Conservation (phyloP, 257 asterid species). For the Osmanthus fragrans region DNA sequence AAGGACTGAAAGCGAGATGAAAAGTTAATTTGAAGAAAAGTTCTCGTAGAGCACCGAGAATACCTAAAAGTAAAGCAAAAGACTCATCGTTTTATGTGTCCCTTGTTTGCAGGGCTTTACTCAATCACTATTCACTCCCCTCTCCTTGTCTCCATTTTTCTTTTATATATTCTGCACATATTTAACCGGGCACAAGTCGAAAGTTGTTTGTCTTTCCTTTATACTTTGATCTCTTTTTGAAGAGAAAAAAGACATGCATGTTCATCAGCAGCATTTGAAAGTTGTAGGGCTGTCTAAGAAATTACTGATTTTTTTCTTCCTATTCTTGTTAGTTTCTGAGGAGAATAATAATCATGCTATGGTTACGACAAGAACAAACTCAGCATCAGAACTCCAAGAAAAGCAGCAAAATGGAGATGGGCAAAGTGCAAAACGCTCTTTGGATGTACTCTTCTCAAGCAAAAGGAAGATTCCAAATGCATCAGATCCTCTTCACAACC, state of each 20-base stretch:
- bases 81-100: slow-evolving; percentile 39
- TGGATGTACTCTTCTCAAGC: slow-evolving; percentile 28
- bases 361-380: slow-evolving; percentile 4
- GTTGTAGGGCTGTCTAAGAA: slow-evolving; percentile 18
- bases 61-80: slow-evolving; percentile 22
- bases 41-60: slow-evolving; percentile 37
- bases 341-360: slow-evolving; percentile 16
- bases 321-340: slow-evolving; percentile 24
- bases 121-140: slow-evolving; percentile 5
- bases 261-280: slow-evolving; percentile 3
- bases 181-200: not conserved
- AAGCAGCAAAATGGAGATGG: slow-evolving; percentile 2
- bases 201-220: not conserved
- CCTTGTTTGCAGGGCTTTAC: slow-evolving; percentile 38
- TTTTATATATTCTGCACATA: slow-evolving; percentile 4
- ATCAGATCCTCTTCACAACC: slow-evolving; percentile 51
- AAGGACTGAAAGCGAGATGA: slow-evolving; percentile 35
- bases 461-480: slow-evolving; percentile 51
- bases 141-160: not conserved
- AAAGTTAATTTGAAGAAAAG: slow-evolving; percentile 22
- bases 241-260: slow-evolving; percentile 20
- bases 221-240: not conserved
- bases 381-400: slow-evolving; percentile 6
- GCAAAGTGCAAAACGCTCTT: slow-evolving; percentile 22
- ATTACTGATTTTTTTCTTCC: slow-evolving; percentile 22